Evolutionary conservation across 495 filamentous ascomycete species (phyloP), one percentile per base, ranked within the genome.

Genomic region (Aspergillus leporis): DNA sequence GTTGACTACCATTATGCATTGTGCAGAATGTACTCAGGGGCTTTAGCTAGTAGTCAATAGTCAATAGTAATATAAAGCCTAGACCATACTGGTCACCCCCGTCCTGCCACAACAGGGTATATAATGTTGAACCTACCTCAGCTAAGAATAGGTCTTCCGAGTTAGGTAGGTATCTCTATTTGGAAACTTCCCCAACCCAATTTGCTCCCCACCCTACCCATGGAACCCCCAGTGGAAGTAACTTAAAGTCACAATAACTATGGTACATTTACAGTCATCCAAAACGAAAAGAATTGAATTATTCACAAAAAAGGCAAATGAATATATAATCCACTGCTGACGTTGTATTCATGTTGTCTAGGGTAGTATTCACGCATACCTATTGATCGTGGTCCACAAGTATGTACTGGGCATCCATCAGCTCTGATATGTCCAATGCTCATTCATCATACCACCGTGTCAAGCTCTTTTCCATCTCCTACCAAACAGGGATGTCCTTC

Each of bases 161-260:
- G 34, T 36, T 36, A 36, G 34, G 38, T n/a, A 41, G 38, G 38
- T n/a, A 12, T 41, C 38, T 41, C 38, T 3, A n/a, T 41, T 41
- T 41, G 38, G 38, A 34, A 28, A 51, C 28, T 51, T 51, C 30
- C 28, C 28, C 30, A 34, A 51, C 16, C 49, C 34, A 51, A 51
- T 25, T 28, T 12, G 19, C 10, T 21, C 28, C 23, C 48, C 48
- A 23, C 12, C 14, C 16, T n/a, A 51, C 28, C 49, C 49, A 34
- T 34, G 49, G 49, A 51, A 34, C 28, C 30, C 10, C 49, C 18
- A 16, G 34, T 51, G 21, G 23, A n/a, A 16, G 38, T 18, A 41
- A 41, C 38, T 41, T 14, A n/a, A 41, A 41, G 1, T 41, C 38
- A 41, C 16, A 41, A 41, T 41, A 14, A 41, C 38, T 41, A 41